Evolutionary conservation across 2,329 filamentous ascomycete species (phyloP).

Genomic region (Blastomyces parvus): DNA sequence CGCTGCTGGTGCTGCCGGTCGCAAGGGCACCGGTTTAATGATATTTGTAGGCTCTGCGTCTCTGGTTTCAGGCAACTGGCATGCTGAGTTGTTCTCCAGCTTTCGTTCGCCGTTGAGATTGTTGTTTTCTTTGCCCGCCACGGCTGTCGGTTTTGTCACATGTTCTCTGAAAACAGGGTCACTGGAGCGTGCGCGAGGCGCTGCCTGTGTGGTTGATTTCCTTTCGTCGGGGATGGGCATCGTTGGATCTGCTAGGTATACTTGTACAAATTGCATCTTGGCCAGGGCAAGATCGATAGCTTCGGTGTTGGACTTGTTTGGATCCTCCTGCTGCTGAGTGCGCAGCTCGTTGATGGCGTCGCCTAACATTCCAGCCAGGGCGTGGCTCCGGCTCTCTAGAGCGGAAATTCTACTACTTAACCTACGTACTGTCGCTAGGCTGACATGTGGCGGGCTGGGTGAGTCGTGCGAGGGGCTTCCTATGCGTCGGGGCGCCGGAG

Average conservation of each 20-base stretch:
- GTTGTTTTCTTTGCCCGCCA: background rate
- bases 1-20: constrained; percentile 17
- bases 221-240: constrained; percentile 20
- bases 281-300: constrained; percentile 22
- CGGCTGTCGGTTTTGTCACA: background rate
- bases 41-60: constrained; percentile 8
- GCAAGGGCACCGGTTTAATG: constrained; percentile 19
- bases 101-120: background rate
- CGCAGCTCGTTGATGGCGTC: constrained; percentile 35
- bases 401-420: constrained; percentile 26
- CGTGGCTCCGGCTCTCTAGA: constrained; percentile 34
- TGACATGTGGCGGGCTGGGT: constrained; percentile 13
- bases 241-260: constrained; percentile 34
- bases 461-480: constrained; percentile 15
- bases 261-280: constrained; percentile 36
- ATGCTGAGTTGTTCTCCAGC: background rate
- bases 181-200: background rate
- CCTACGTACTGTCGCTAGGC: constrained; percentile 17
- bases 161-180: background rate
- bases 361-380: constrained; percentile 33
- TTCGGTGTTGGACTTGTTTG: constrained; percentile 12
- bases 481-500: constrained; percentile 21
- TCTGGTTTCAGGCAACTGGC: constrained; percentile 3
- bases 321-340: constrained; percentile 26
- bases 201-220: background rate